Percentiles rank a stretch among this genome's conserved stretches.
Conservation (phyloP, 768 basidiomycete genomes). For the Cystobasidium tubakii region DNA sequence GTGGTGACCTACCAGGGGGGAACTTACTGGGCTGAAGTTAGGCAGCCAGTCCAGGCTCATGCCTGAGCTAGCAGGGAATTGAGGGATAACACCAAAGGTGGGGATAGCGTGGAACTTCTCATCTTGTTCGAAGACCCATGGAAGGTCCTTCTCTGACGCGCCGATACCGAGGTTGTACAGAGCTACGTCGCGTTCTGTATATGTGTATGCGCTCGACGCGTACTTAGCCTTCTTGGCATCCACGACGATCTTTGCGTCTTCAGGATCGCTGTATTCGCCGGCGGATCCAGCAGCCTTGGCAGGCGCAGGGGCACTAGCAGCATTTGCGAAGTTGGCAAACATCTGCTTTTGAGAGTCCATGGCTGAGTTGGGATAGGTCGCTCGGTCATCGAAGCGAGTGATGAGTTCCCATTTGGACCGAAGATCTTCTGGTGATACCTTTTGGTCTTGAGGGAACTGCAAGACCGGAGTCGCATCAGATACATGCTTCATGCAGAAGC, state of each 20-base stretch:
- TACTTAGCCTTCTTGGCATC: conserved; percentile 65
- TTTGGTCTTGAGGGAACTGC: conserved; percentile 67
- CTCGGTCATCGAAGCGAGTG: conserved; percentile 76
- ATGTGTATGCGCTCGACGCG: conserved; percentile 61
- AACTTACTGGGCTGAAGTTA: conserved; percentile 79
- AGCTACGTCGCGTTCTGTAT: conserved; percentile 83
- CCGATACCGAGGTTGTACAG: conserved; percentile 93
- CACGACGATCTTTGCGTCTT: conserved; percentile 74
- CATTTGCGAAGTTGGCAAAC: conserved; percentile 60
- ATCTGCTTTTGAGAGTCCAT: conserved; percentile 48
- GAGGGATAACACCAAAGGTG: conserved; percentile 92
- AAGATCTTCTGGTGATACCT: conserved; percentile 73
- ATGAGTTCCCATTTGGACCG: conserved; percentile 72
- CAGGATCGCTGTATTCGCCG: conserved; percentile 55
- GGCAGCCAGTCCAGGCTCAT: conserved; percentile 79
- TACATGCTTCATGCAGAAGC: too few relatives aligned
- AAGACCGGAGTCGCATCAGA: too few relatives aligned
- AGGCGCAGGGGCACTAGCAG: conserved; percentile 36
- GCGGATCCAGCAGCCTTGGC: conserved; percentile 43
- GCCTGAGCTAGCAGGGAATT: conserved; percentile 66
- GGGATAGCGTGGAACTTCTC: conserved; percentile 80
- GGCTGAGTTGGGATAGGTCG: conserved; percentile 70
- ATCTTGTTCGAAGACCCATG: conserved; percentile 84
- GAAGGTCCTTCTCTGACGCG: conserved; percentile 82
- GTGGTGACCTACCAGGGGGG: not conserved